Evolutionary conservation across 2,329 filamentous ascomycete genomes (phyloP), one percentile per base, ranked within the genome.

Genomic region (Hypoxylon sp.): DNA sequence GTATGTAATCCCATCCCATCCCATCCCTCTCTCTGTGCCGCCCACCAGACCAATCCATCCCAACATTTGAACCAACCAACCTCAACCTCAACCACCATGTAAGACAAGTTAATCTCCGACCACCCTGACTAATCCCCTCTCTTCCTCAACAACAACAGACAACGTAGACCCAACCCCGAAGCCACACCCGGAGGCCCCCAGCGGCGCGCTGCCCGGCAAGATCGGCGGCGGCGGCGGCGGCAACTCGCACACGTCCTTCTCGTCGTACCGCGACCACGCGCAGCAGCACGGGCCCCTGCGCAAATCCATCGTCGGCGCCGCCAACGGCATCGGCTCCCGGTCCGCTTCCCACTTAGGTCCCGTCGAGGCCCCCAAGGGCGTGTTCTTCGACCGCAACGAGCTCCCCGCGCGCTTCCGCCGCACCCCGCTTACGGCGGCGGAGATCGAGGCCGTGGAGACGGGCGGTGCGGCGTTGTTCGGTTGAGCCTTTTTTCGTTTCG

Each of bases 371-470:
- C 80, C 81, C 52, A 74, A 84, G 66, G 93, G 93, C 63, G 77
- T 90, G 71, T 91, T 81, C 73, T 97, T 96, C 70, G 94, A 97
- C 73, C 85, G 91, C 63, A 89, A 84, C 63, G 89, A 99, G 75
- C 85, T 99, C 16, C 93, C 94, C 12, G 71, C 78, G 57, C 84
- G 93, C 65, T 99, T 97, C 82, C 84, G 87, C 67, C 83, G 91
- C 60, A 77, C 83, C 37, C 81, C 84, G 8, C 89, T 92, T 75
- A 87, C 83, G 26, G 74, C 86, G 63, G 86, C 86, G 31, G 94
- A 99, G 82, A 99, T 99, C 54, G 94, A 97, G 73, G 92, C 91
- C 15, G 83, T 99, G 67, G 91, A 97, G 83, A 94, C 90, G 47
- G 94, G 92, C 46, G 94, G 94, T 49, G 94, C 93, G 23, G 74